Base-by-base conservation (phyloP, 1,284 basidiomycete genomes). In the Pyrrhoderma lamaoense region DNA sequence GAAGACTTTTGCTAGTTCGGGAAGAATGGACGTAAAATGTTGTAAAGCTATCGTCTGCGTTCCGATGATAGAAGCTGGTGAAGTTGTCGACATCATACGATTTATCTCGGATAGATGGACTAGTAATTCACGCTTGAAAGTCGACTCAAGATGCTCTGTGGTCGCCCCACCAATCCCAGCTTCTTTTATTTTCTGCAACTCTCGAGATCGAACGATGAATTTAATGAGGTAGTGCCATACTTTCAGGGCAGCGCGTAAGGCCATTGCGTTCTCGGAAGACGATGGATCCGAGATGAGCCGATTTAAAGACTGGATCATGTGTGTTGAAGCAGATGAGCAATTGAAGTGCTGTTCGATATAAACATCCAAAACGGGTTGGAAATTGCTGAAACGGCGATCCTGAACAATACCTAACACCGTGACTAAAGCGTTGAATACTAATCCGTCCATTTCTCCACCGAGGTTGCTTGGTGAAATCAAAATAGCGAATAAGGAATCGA, bases 201-300 rank as follows among this genome's bases (percentile, higher is more conserved):
- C 91, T 37, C 93, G 74, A 3, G 92, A 85, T 19, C 89, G 79
- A 7, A 90, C 82, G 59, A 97, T 89, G 67, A 98, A 92, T 64
- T 90, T 89, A 79, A 97, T 92, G 58, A 98, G 81, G 62, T 95
- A 93, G 60, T 93, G 88, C 91, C 93, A 96, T 18, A 98, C 94
- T 66, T 97, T 97, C 59, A 99, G 75, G 11, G 93, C 87, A 1
- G 92, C 82, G 36, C 94, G 84, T 49, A 97, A 76, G 14, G 80
- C 75, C 19, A 85, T 83, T 0, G 87, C 90, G 2, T 78, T 82
- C 27, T 93, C 90, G 8, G 76, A 73, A 5, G 81, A 76, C 0
- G 82, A 79, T 0, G 92, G 91, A 55, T 87, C 80, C 21, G 73
- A 72, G 47, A 97, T 75, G 4, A 97, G 79, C 16, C 80, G 76